Base-by-base conservation (phyloP, 306 rosid species). In the Mimosa pudica region DNA sequence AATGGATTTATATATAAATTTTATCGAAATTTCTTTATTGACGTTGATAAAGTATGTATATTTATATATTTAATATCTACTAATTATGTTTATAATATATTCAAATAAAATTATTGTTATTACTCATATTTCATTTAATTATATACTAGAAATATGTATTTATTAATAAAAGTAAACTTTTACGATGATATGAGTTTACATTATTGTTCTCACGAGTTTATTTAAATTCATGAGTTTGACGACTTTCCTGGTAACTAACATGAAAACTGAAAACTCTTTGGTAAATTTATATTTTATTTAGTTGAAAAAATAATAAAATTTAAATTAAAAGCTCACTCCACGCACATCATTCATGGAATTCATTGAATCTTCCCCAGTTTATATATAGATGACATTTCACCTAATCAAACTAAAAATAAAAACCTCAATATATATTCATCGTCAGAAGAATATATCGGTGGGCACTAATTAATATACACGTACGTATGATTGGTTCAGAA, bases 401-500 rank as follows among this genome's bases (percentile, higher is more conserved):
- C 73, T 75, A 63, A 16, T 66, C 14, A 66, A 70, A 49, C 33
- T 24, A 79, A 70, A 14, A 18, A 41, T 24, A 44, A 8, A 38
- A 54, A 32, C 42, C 42, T 46, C 72, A 3, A 10, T 10, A 58
- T 68, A 60, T 9, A 10, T 60, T 60, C 17, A 54, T 17, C 45
- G 55, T 30, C 45, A 68, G 41, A 51, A 11, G 14, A 80, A 62
- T 57, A 57, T 57, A 57, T 75, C 63, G 80, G 3, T 48, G 57
- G 10, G 66, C 70, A 42, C 47, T 14, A 41, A 51, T 12, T 17
- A 57, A 70, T 16, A 44, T 20, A 60, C 77, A 60, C 77, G 24
- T n/a, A 33, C 45, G 65, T 68, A 77, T 80, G 60, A 82, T 73
- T 81, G 88, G 47, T 64, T 10, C 67, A n/a, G 66, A 55, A 71